These are phyloP conservation scores for Penicillium coprophilum DNA, from an alignment of 495 filamentous ascomycete genomes.

Conservation along the genomic window DNA sequence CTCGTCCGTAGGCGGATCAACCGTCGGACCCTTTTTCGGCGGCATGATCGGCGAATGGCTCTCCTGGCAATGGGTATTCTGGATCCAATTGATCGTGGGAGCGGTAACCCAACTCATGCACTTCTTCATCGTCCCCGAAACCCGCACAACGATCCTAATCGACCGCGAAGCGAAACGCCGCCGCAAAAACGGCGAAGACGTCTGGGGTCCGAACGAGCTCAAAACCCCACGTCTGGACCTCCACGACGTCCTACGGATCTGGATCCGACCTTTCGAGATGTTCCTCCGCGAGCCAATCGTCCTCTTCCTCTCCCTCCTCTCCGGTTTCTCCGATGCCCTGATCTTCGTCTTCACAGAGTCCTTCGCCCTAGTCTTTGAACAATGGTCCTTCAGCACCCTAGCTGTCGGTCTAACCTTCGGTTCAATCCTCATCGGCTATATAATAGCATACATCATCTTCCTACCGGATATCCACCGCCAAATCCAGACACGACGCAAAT, in stretches of 20 bases:
- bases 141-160: slow-evolving; percentile 63
- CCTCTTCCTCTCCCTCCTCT: slow-evolving; percentile 66
- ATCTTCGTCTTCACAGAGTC: slow-evolving; percentile 79
- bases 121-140: slow-evolving; percentile 67
- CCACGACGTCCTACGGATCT: slow-evolving; percentile 58
- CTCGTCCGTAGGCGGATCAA: slow-evolving; percentile 72
- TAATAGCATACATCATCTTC: slow-evolving; percentile 63
- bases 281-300: slow-evolving; percentile 77
- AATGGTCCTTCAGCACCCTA: slow-evolving; percentile 60
- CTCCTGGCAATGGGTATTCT: slow-evolving; percentile 76
- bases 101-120: slow-evolving; percentile 63
- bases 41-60: slow-evolving; percentile 68
- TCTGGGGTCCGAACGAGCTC: slow-evolving; percentile 65
- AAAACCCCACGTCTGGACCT: slow-evolving; percentile 49
- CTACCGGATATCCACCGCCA: slow-evolving; percentile 62
- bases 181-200: slow-evolving; percentile 56
- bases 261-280: slow-evolving; percentile 75
- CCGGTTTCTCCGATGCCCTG: slow-evolving; percentile 75
- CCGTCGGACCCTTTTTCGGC: slow-evolving; percentile 76
- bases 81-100: slow-evolving; percentile 78
- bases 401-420: slow-evolving; percentile 62
- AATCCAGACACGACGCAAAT: slow-evolving; percentile 37
- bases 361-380: slow-evolving; percentile 61
- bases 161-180: slow-evolving; percentile 66
- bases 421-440: slow-evolving; percentile 63